phyloP scores from a whole-genome alignment of 139 green algal species.

The Penium margaritaceum region DNA sequence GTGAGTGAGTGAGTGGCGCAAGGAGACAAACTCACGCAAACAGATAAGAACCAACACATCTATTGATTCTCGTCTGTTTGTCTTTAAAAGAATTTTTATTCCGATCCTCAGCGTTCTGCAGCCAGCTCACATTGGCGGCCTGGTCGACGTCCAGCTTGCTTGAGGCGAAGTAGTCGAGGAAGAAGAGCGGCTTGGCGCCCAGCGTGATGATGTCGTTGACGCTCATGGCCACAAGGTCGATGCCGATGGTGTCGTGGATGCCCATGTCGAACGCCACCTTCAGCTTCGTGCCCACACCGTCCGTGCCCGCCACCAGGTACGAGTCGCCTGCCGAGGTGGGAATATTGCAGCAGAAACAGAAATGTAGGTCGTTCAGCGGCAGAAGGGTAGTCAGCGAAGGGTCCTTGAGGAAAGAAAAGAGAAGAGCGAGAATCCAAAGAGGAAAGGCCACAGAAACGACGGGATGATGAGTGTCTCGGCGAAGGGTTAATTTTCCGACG shows the following conservation, averaged over 20 bases:
- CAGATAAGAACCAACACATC: background rate
- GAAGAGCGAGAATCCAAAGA: background rate
- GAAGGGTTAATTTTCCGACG: no score
- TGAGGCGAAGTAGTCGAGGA: slow-evolving; percentile 93
- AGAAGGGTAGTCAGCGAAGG: no score
- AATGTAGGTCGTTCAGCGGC: no score
- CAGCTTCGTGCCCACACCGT: slow-evolving; percentile 95
- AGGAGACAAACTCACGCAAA: no score
- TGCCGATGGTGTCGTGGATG: slow-evolving; percentile 89
- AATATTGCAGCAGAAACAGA: no score
- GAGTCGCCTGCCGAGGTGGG: slow-evolving; percentile 71
- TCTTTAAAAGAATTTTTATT: slow-evolving; percentile 74
- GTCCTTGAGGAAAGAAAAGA: slow-evolving; percentile 1
- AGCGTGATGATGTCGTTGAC: slow-evolving; percentile 95
- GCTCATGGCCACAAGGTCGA: slow-evolving; percentile 81
- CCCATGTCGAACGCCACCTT: slow-evolving; percentile 93
- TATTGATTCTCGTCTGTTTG: slow-evolving; percentile 59
- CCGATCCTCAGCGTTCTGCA: slow-evolving; percentile 46
- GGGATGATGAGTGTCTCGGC: no score
- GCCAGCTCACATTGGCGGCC: slow-evolving; percentile 67
- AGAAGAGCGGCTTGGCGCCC: slow-evolving; percentile 92
- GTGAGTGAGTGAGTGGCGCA: no score
- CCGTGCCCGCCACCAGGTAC: slow-evolving; percentile 89
- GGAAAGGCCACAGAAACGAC: background rate
- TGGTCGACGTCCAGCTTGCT: slow-evolving; percentile 81